These are phyloP conservation scores for Phialemonium atrogriseum DNA, from an alignment of 2,329 filamentous ascomycete species.

Conservation along the genomic window DNA sequence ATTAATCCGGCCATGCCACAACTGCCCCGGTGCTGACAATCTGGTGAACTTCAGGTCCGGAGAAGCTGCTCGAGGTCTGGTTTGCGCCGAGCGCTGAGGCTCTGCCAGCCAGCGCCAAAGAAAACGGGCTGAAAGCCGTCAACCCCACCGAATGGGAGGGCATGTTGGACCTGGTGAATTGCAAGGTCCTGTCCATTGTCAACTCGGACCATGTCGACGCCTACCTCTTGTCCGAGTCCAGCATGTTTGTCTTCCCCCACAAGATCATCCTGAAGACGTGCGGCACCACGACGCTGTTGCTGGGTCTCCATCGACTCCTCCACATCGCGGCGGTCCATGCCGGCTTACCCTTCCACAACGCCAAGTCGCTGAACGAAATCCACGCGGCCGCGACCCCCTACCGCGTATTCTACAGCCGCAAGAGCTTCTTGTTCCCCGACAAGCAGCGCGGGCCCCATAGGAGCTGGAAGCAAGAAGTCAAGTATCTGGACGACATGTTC, in stretches of 20 bases:
- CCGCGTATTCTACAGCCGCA: slow-evolving; percentile 96
- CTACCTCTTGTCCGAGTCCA: slow-evolving; percentile 94
- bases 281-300: slow-evolving; percentile 87
- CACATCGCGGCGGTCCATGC: slow-evolving; percentile 83
- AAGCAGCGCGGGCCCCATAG: slow-evolving; percentile 90
- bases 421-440: slow-evolving; percentile 95
- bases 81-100: slow-evolving; percentile 73
- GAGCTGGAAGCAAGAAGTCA: slow-evolving; percentile 96
- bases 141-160: slow-evolving; percentile 80
- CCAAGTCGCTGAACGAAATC: slow-evolving; percentile 56
- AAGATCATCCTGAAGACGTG: slow-evolving; percentile 99
- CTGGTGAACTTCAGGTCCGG: slow-evolving; percentile 65
- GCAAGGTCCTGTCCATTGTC: slow-evolving; percentile 92
- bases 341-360: slow-evolving; percentile 78
- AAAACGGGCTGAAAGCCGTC: slow-evolving; percentile 79
- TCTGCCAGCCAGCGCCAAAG: slow-evolving; percentile 61
- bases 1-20: slow-evolving; percentile 8
- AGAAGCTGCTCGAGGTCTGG: slow-evolving; percentile 98
- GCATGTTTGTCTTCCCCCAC: slow-evolving; percentile 99
- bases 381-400: slow-evolving; percentile 78
- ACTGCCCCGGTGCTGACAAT: slow-evolving; percentile 7
- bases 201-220: slow-evolving; percentile 92
- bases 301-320: slow-evolving; percentile 81
- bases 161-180: slow-evolving; percentile 97
- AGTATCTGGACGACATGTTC: slow-evolving; percentile 86